Base-by-base conservation (phyloP, 2,329 filamentous ascomycete species). In the Bretziella fagacearum region DNA sequence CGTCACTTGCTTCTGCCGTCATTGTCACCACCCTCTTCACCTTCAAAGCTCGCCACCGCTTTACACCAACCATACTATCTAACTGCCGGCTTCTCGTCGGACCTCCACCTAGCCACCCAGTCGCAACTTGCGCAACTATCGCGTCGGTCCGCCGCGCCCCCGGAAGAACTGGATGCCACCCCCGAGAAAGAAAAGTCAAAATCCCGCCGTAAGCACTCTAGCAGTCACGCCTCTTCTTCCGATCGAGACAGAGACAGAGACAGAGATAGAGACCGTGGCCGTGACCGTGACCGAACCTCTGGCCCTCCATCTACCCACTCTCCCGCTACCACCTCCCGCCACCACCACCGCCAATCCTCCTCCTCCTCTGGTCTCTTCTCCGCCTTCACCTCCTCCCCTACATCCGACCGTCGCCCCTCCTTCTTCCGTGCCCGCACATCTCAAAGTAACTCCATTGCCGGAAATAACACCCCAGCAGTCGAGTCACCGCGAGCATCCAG, bases 31-130 rank as follows among this genome's bases (percentile, higher is more conserved):
- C 17, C 30, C 17, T 17, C 30, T 13, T 32, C 40, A 30, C 37
- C 37, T 35, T 30, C 30, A 42, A 36, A 50, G 15, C 23, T 43
- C 11, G 40, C 20, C 18, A 46, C 23, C 5, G 40, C 43, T 15
- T 18, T 49, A 3, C 37, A 46, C 20, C 48, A 47, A 17, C 48
- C 48, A 25, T 50, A 50, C 25, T 50, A 50, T 26, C 26, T 50
- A 25, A 43, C 43, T 18, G 48, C 25, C 15, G 48, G 48, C 29
- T 50, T 46, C 39, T 50, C 48, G 7, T 50, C 48, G 27, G 48
- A 50, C 40, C 48, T 50, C 11, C 48, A 50, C 29, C 22, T 50
- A 11, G 48, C 48, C 13, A 50, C 48, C 25, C 48, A 50, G 32
- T 18, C 20, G 17, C 46, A 47, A 35, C 36, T 50, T 32, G 44